These are phyloP conservation scores for Speleostelium caveatum DNA, from an alignment of 78 protist genomes.

Conservation along the genomic window DNA sequence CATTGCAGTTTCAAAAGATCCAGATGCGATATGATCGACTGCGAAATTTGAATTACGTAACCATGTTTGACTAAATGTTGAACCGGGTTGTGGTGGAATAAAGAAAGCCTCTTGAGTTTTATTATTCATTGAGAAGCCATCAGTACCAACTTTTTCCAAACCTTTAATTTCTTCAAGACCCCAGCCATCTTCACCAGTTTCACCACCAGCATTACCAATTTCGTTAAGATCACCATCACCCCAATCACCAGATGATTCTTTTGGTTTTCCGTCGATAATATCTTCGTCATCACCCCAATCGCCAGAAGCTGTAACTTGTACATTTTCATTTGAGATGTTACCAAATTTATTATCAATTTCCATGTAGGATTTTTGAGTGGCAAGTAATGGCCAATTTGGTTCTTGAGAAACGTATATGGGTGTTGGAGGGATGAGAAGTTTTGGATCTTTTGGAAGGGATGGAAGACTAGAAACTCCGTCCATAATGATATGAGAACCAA, in stretches of 20 bases:
- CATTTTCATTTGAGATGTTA: background rate
- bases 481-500: constrained; percentile 9
- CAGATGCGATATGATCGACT: constrained; percentile 95
- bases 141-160: constrained; percentile 37
- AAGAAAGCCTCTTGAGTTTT: constrained; percentile 38
- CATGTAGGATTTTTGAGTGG: constrained; percentile 72
- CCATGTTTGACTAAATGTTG: constrained; percentile 82
- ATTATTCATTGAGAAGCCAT: constrained; percentile 8
- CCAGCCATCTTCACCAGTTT: constrained; percentile 60
- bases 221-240: constrained; percentile 8
- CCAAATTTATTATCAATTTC: constrained; percentile 54
- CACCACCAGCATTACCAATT: constrained; percentile 11
- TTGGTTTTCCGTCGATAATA: background rate
- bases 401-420: constrained; percentile 78
- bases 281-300: constrained; percentile 57
- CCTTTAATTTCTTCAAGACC: constrained; percentile 66
- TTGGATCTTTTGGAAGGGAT: constrained; percentile 9
- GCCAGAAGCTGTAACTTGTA: background rate
- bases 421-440: constrained; percentile 77
- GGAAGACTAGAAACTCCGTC: constrained; percentile 41
- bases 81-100: constrained; percentile 82
- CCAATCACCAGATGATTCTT: constrained; percentile 3
- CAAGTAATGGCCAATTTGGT: constrained; percentile 94
- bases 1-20: constrained; percentile 93
- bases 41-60: constrained; percentile 79